Evolutionary conservation across 371 early-diverging fungal species (phyloP), one percentile per base, ranked within the genome.

Genomic region (Mortierella sp.): DNA sequence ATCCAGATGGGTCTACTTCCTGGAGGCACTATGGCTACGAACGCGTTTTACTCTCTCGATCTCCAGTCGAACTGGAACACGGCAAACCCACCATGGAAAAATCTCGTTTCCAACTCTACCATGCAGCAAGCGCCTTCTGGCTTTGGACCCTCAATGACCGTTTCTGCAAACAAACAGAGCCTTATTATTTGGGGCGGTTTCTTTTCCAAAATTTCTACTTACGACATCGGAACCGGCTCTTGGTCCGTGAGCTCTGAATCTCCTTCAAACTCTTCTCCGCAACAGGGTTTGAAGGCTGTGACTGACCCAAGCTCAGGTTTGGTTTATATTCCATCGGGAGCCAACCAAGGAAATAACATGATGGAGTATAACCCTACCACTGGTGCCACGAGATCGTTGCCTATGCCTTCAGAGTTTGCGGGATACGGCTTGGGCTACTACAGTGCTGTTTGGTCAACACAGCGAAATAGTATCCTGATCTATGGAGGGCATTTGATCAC

Each of bases 61-160:
- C 35, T 58, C 26, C 30, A 26, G 2, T 9, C 58, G 9, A 30
- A n/a, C 30, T 58, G 30, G 58, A 58, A 18, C 58, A 2, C 58
- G 10, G 14, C 58, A 16, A 58, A 26, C 3, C 58, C 58, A 28
- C 58, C 58, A 16, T 60, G 61, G 61, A 60, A 60, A 60, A 37
- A 32, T 3, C n/a, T 60, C 9, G 40, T 6, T 20, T 32, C 40
- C n/a, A 20, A 2, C 61, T 22, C 35, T 11, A 30, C 55, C 10
- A 30, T 3, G 22, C 35, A 20, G 20, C 35, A 18, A n/a, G 35
- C 28, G 9, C 61, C 61, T 2, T 32, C 39, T 14, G 61, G 12
- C n/a, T 32, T 39, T 32, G 61, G 39, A 9, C 39, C 35, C n/a
- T 37, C 61, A 32, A 60, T 60, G 61, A 60, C 61, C 18, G 39